phyloP scores from a whole-genome alignment of 257 asterid species.

The Euphrasia confusa region DNA sequence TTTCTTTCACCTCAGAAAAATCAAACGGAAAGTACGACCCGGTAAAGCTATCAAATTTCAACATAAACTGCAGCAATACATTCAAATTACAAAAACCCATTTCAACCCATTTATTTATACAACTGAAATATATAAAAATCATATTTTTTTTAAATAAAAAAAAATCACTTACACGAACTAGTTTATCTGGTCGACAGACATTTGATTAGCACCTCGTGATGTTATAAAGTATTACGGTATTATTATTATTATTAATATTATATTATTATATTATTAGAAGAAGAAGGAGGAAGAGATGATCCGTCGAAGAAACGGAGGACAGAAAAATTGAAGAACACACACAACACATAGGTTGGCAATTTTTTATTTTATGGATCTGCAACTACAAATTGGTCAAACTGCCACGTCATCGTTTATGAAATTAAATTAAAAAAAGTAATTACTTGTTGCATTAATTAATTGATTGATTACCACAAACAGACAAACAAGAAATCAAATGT shows the following conservation, averaged over 20 bases:
- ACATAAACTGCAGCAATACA: background rate
- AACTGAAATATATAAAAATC: background rate
- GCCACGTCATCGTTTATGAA: background rate
- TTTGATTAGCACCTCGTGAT: background rate
- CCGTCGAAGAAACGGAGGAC: background rate
- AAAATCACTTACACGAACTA: constrained; percentile 39
- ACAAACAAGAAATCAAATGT: too few relatives aligned
- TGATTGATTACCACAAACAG: too few relatives aligned
- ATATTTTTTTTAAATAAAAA: too few relatives aligned
- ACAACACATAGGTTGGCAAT: background rate
- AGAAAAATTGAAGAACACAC: background rate
- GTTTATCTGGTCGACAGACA: constrained; percentile 7
- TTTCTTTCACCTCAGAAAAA: background rate
- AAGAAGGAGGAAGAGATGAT: constrained; percentile 15
- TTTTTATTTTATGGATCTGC: background rate
- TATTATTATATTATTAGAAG: background rate
- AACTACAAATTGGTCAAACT: background rate
- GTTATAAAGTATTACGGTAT: too few relatives aligned
- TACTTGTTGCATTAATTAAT: too few relatives aligned
- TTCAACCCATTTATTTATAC: background rate
- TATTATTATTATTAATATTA: too few relatives aligned
- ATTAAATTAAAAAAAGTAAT: too few relatives aligned
- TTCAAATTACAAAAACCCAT: background rate
- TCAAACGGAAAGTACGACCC: constrained; percentile 40
- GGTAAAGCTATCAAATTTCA: background rate